Percentiles rank a stretch among this genome's conserved stretches.
phyloP scores from a whole-genome alignment of 805 yeast genomes.

The Isabelozyma gotoi region DNA sequence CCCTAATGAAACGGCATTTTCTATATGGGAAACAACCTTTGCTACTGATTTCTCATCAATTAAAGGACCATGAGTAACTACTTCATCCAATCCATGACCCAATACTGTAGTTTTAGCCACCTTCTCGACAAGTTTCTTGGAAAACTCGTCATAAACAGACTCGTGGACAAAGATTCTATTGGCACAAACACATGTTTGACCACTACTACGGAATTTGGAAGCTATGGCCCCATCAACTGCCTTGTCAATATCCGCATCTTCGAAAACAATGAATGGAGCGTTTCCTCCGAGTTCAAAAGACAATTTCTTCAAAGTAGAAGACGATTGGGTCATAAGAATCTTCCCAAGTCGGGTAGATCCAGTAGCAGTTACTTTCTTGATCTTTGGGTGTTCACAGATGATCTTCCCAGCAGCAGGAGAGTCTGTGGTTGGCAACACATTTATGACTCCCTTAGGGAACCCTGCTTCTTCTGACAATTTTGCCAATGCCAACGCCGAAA shows the following conservation, averaged over 20 bases:
- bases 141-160: slow-evolving; percentile 49
- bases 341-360: slow-evolving; percentile 67
- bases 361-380: slow-evolving; percentile 61
- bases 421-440: slow-evolving; percentile 54
- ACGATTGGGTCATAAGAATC: slow-evolving; percentile 54
- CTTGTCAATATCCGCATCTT: slow-evolving; percentile 56
- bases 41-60: slow-evolving; percentile 61
- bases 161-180: slow-evolving; percentile 58
- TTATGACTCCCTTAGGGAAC: slow-evolving; percentile 66
- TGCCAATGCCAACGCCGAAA: slow-evolving; percentile 68
- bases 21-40: slow-evolving; percentile 61
- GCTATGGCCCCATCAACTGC: slow-evolving; percentile 55
- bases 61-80: slow-evolving; percentile 75
- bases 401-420: slow-evolving; percentile 53
- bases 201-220: slow-evolving; percentile 59
- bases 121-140: slow-evolving; percentile 40
- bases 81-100: slow-evolving; percentile 62
- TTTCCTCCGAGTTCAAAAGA: slow-evolving; percentile 69
- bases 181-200: slow-evolving; percentile 69
- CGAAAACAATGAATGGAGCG: slow-evolving; percentile 62
- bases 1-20: slow-evolving; percentile 65
- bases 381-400: slow-evolving; percentile 42
- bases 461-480: slow-evolving; percentile 65
- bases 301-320: slow-evolving; percentile 58
- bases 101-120: slow-evolving; percentile 37